phyloP scores from a whole-genome alignment of 2,329 filamentous ascomycete genomes.

The Aspergillus brasiliensis region DNA sequence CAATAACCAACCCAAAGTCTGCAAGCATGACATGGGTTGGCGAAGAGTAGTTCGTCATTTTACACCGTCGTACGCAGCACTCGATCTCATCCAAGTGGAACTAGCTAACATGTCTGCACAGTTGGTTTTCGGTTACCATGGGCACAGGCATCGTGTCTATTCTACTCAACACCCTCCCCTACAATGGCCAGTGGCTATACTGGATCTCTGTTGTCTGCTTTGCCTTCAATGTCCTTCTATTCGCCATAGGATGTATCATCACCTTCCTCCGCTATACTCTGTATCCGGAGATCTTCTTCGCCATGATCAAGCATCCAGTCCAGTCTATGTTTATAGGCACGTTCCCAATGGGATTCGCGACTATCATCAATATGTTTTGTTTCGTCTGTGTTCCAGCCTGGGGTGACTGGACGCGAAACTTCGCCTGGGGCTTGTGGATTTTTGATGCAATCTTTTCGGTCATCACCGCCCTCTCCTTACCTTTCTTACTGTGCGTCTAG shows the following conservation, averaged over 20 bases:
- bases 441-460: constrained; percentile 57
- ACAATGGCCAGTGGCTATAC: constrained; percentile 43
- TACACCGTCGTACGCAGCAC: constrained; percentile 44
- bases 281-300: constrained; percentile 66
- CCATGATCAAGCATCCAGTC: constrained; percentile 67
- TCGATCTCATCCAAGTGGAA: background rate
- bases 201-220: constrained; percentile 43
- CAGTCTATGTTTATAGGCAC: constrained; percentile 71
- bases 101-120: constrained; percentile 16
- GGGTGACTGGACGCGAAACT: constrained; percentile 59
- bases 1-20: background rate
- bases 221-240: constrained; percentile 39
- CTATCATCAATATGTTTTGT: constrained; percentile 67
- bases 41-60: constrained; percentile 42
- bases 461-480: constrained; percentile 57
- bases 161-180: constrained; percentile 40
- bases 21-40: constrained; percentile 43
- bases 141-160: constrained; percentile 47
- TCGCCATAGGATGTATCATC: constrained; percentile 44
- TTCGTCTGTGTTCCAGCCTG: constrained; percentile 62
- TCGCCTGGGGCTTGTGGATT: constrained; percentile 63
- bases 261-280: constrained; percentile 63
- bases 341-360: constrained; percentile 69
- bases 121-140: constrained; percentile 48
- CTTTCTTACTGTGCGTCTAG: constrained; percentile 56